Percentiles rank a stretch among this genome's conserved stretches.
Evolutionary conservation across 1,284 basidiomycete genomes (phyloP).

Genomic region (Malassezia psittaci): DNA sequence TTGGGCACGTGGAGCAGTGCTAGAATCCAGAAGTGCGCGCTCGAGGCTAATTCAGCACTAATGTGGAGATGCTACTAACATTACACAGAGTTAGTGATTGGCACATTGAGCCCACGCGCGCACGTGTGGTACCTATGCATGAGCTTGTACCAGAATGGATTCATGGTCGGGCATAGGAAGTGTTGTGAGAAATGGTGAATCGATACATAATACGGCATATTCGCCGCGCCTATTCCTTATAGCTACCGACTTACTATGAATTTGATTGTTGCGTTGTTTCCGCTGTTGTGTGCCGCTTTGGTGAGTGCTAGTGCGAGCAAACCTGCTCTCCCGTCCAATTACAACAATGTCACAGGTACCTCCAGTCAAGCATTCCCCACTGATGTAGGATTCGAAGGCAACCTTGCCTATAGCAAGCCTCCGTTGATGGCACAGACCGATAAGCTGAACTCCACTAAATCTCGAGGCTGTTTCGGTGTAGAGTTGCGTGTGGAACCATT

Average conservation of each 20-base stretch:
- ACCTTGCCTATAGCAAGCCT: conserved; percentile 18
- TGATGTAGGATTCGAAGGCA: conserved; percentile 33
- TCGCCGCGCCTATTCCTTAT: background rate
- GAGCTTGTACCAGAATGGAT: too few relatives aligned
- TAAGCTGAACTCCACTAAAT: conserved; percentile 17
- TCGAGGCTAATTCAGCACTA: too few relatives aligned
- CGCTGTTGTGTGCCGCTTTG: background rate
- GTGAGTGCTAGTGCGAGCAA: background rate
- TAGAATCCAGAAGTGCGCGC: too few relatives aligned
- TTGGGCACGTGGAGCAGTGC: too few relatives aligned
- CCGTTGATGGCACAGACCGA: conserved; percentile 34
- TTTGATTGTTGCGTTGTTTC: background rate
- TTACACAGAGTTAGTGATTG: too few relatives aligned
- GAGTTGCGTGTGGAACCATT: conserved; percentile 24
- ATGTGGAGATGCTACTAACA: too few relatives aligned
- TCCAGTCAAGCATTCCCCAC: conserved; percentile 31
- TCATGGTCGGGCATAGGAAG: too few relatives aligned
- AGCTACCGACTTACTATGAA: background rate
- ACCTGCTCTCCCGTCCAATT: background rate
- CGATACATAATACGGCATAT: background rate
- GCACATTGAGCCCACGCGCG: too few relatives aligned
- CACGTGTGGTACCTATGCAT: too few relatives aligned
- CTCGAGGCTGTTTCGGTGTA: conserved; percentile 4
- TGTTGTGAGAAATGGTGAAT: background rate
- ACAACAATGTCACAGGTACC: conserved; percentile 12